Conservation (phyloP, 1,139 yeast genomes). For the Pichia inconspicua region DNA sequence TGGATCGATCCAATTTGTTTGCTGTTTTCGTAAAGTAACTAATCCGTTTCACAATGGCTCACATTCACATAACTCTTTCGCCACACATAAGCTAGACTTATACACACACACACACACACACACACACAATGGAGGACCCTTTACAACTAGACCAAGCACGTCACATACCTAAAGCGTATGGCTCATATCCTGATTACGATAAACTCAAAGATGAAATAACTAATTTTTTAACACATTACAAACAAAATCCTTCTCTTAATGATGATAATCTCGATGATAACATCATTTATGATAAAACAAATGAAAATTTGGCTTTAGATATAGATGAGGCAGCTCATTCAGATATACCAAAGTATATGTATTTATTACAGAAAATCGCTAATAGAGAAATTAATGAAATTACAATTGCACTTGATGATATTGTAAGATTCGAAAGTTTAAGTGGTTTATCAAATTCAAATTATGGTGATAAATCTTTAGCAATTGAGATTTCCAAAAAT, state of each 20-base stretch:
- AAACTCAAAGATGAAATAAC: constrained; percentile 44
- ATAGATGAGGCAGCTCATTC: constrained; percentile 22
- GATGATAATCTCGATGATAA: constrained; percentile 26
- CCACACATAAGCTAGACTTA: background rate
- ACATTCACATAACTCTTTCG: background rate
- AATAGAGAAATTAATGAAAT: constrained; percentile 70
- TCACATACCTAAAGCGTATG: constrained; percentile 4
- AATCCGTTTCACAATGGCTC: background rate
- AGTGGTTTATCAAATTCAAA: constrained; percentile 7
- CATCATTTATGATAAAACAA: constrained; percentile 28
- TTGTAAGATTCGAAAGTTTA: constrained; percentile 52
- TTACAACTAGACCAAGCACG: constrained; percentile 21
- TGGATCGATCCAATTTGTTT: too few species aligned
- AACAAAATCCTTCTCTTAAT: constrained; percentile 32
- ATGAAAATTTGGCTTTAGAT: constrained; percentile 18
- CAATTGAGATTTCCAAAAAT: constrained; percentile 58
- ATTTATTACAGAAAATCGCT: constrained; percentile 68
- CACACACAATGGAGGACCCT: constrained; percentile 32
- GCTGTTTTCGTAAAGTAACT: too few species aligned
- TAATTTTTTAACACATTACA: constrained; percentile 57
- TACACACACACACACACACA: too few species aligned
- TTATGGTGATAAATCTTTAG: constrained; percentile 29
- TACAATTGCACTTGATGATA: constrained; percentile 75
- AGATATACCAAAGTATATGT: constrained; percentile 67
- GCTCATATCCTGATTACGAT: constrained; percentile 39